Evolutionary conservation across 768 basidiomycete genomes (phyloP).

Genomic region (Boletus edulis): DNA sequence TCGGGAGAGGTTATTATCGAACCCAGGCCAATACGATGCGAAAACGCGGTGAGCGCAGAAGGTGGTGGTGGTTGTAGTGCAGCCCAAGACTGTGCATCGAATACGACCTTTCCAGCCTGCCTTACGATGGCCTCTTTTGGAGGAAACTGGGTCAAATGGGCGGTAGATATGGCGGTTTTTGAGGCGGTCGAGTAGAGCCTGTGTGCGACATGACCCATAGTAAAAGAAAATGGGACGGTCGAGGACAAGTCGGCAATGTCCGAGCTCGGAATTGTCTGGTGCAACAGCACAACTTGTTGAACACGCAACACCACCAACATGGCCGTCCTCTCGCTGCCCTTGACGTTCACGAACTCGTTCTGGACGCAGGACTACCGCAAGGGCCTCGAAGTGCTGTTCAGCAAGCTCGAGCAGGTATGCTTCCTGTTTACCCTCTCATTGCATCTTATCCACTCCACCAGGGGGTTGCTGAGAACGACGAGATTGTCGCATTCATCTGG

Average conservation of each 20-base stretch:
- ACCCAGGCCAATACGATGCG: constrained; percentile 71
- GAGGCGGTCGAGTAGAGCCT: constrained; percentile 46
- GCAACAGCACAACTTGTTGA: neutral
- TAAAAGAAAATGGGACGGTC: constrained; percentile 19
- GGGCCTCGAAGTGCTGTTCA: constrained; percentile 76
- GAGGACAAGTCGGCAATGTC: constrained; percentile 32
- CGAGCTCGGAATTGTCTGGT: constrained; percentile 6
- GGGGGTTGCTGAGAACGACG: constrained; percentile 82
- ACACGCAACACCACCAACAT: constrained; percentile 39
- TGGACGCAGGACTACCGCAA: constrained; percentile 90
- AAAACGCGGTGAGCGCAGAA: constrained; percentile 70
- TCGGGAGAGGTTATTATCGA: constrained; percentile 53
- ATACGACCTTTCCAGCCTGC: constrained; percentile 39
- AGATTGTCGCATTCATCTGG: constrained; percentile 79
- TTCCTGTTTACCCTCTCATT: neutral
- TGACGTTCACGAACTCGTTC: constrained; percentile 88
- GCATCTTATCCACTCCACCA: constrained; percentile 32
- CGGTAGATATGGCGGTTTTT: constrained; percentile 53
- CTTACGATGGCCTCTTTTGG: constrained; percentile 51
- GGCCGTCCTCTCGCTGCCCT: constrained; percentile 88
- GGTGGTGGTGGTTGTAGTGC: constrained; percentile 67
- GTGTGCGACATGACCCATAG: constrained; percentile 61
- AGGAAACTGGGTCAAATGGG: constrained; percentile 56
- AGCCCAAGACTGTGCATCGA: constrained; percentile 70
- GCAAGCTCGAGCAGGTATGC: constrained; percentile 74